A percentile compares a stretch with the other conserved stretches of the same genome.
Evolutionary conservation across 1,284 basidiomycete species (phyloP).

Genomic region (Cryptococcus sp.): DNA sequence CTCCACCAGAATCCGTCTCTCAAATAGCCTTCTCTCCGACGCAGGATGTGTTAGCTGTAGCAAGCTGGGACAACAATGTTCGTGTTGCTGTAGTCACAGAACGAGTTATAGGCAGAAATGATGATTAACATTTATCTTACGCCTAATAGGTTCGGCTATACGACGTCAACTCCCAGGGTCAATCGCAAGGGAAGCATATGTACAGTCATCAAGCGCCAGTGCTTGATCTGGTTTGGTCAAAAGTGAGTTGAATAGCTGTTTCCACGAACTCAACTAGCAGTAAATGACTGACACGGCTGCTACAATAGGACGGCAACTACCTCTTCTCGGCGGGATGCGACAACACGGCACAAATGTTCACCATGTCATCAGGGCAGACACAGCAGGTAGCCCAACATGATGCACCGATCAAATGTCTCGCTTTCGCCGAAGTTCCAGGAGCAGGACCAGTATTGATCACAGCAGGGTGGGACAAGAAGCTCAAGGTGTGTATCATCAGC

Average conservation of each 20-base stretch:
- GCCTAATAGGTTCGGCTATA: conserved; percentile 58
- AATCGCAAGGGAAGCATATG: conserved; percentile 73
- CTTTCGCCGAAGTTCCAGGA: conserved; percentile 69
- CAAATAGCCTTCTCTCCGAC: conserved; percentile 65
- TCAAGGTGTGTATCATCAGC: conserved; percentile 63
- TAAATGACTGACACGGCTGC: neutral
- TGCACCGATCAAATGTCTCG: conserved; percentile 73
- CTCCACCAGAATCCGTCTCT: conserved; percentile 73
- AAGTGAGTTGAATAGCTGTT: conserved; percentile 46
- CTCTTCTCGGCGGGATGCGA: conserved; percentile 84
- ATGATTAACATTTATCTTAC: too few species aligned
- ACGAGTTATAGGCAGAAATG: neutral
- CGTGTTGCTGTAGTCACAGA: neutral
- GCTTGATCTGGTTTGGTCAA: conserved; percentile 79
- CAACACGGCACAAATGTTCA: conserved; percentile 78
- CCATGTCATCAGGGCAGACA: conserved; percentile 68
- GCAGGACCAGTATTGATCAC: conserved; percentile 70
- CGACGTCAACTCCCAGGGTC: conserved; percentile 57
- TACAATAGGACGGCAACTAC: conserved; percentile 68
- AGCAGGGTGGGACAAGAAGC: conserved; percentile 87
- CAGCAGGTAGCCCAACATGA: conserved; percentile 80
- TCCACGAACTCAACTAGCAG: conserved; percentile 1
- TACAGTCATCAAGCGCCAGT: conserved; percentile 82
- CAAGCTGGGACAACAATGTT: conserved; percentile 77
- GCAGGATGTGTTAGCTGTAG: conserved; percentile 71